These are phyloP conservation scores for Albophoma yamanashiensis DNA, from an alignment of 2,329 filamentous ascomycete species.

Conservation along the genomic window DNA sequence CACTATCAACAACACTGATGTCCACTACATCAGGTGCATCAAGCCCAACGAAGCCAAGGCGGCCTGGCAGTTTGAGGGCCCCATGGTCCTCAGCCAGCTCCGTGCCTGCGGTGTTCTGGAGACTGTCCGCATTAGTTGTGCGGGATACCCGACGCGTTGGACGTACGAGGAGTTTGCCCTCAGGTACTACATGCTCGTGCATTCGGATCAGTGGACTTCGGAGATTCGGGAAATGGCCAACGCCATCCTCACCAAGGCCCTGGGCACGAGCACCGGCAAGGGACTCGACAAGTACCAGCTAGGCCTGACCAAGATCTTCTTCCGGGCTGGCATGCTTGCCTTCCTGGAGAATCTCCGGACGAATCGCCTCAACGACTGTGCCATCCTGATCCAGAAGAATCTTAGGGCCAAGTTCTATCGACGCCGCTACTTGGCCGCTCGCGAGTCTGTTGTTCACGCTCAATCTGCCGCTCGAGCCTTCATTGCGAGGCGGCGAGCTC, in stretches of 20 bases:
- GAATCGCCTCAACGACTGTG: conserved; percentile 80
- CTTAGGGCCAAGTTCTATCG: conserved; percentile 91
- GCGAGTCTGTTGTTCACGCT: conserved; percentile 67
- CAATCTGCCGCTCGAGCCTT: conserved; percentile 72
- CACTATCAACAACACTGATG: conserved; percentile 95
- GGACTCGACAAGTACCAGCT: conserved; percentile 92
- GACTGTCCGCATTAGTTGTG: conserved; percentile 94
- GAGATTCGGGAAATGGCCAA: conserved; percentile 93
- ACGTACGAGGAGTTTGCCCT: conserved; percentile 98
- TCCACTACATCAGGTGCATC: conserved; percentile 98
- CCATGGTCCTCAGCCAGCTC: conserved; percentile 96
- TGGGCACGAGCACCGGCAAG: conserved; percentile 65
- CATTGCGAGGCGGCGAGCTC: conserved; percentile 64
- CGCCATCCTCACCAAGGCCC: conserved; percentile 77
- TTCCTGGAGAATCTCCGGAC: conserved; percentile 94
- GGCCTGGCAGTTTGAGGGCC: conserved; percentile 95
- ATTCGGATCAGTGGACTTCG: conserved; percentile 79
- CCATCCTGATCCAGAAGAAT: conserved; percentile 98
- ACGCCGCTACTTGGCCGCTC: conserved; percentile 77
- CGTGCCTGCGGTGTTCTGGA: conserved; percentile 98
- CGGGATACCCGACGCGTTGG: conserved; percentile 95
- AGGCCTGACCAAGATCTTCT: conserved; percentile 97
- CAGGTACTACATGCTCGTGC: conserved; percentile 96
- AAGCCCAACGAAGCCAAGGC: conserved; percentile 97
- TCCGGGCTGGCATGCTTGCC: conserved; percentile 96